A percentile compares a stretch with the other conserved stretches of the same genome.
These are phyloP conservation scores for Henckelia pumila DNA, from an alignment of 257 asterid species.

Conservation along the genomic window DNA sequence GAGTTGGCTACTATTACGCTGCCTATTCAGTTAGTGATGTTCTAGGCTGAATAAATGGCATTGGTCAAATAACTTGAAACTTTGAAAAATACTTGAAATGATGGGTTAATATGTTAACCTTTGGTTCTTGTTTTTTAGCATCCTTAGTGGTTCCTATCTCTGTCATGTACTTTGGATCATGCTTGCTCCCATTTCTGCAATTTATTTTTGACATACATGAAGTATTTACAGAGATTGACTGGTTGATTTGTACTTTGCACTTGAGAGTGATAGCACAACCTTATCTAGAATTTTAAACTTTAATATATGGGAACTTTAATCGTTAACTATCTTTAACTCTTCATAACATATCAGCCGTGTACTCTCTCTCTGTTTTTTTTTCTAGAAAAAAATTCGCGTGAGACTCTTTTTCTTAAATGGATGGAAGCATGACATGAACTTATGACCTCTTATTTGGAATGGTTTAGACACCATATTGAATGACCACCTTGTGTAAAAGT, in stretches of 20 bases:
- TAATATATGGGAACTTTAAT: too few relatives aligned
- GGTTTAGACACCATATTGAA: background rate
- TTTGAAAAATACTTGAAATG: background rate
- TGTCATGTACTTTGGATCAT: background rate
- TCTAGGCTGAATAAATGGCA: background rate
- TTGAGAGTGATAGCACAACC: background rate
- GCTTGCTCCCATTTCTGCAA: background rate
- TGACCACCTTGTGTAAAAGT: background rate
- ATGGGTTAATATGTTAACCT: background rate
- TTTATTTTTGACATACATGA: too few relatives aligned
- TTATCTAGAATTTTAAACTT: background rate
- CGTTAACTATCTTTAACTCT: background rate
- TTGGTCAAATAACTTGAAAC: background rate
- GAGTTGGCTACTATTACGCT: background rate
- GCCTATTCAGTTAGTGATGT: background rate
- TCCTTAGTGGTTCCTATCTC: background rate
- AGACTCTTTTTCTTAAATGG: background rate
- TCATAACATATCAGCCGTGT: background rate
- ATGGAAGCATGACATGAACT: background rate
- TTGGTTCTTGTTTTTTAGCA: background rate
- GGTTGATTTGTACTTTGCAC: background rate
- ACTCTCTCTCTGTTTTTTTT: too few relatives aligned
- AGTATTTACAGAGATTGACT: too few relatives aligned
- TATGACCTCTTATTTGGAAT: background rate
- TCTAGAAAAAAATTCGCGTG: too few relatives aligned